Evolutionary conservation across 1,284 basidiomycete genomes (phyloP), one percentile per base, ranked within the genome.

Genomic region (Porodaedalea pini): DNA sequence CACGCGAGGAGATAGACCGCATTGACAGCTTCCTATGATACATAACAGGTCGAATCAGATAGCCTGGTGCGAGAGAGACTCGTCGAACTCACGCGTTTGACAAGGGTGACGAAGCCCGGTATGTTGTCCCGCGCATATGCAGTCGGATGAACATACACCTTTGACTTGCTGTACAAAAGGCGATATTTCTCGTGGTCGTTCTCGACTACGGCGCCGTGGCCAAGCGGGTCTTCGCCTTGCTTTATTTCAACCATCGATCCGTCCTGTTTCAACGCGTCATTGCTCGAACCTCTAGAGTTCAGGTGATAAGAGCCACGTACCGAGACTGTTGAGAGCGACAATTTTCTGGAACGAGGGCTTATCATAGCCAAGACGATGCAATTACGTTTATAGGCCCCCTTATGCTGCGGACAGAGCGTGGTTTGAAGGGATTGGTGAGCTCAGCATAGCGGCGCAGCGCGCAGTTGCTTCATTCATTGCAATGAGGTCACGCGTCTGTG

Each of bases 71-170:
- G 32, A 45, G 55, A 17, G 49, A 4, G n/a, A 6, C 11, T 2
- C 2, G 25, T 0, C 1, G 25, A 48, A 75, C 83, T 57, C 65
- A 87, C 89, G 69, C 83, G 80, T 73, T 89, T 92, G 13, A 97
- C 93, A 58, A 98, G 79, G 11, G 88, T 86, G 4, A 94, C 83
- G 69, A 95, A 97, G 2, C 96, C 96, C 3, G 93, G 84, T 29
- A 98, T 90, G 70, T 98, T 97, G 73, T 98, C 95, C 65, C 88
- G 81, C 2, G 88, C 79, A 68, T 94, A 95, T 2, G 90, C 86
- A 0, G 94, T 96, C 0, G 96, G 95, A 67, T 98, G 94, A 45
- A 97, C 86, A 67, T 94, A 94, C 40, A 95, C 93, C 69, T 94
- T 94, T 39, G 88, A 90, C 71, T 95, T 95, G 70, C 84, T 89